Evolutionary conservation across 2,329 filamentous ascomycete species (phyloP), one percentile per base, ranked within the genome.

Genomic region (Pyrenochaeta sp.): DNA sequence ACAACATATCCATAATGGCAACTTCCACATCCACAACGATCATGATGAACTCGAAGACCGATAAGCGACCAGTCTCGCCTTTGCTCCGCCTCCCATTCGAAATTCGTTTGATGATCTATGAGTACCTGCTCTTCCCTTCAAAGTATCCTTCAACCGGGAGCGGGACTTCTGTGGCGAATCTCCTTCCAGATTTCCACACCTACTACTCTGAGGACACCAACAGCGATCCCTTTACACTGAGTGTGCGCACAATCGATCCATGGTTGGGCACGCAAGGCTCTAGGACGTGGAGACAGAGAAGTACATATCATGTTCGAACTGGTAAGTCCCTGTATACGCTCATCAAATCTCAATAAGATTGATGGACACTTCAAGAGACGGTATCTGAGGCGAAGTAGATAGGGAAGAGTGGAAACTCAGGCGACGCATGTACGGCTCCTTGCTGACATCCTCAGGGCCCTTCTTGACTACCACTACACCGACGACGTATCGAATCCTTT

Each of bases 401-500:
- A 37, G 7, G 14, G 36, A 39, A 39, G 36, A 39, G 14, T 23
- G 10, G 43, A 46, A 29, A 9, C 30, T 27, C 14, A n/a, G 33
- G 39, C 29, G 40, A 30, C 37, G 18, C 20, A 48, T 50, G 37
- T 21, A 23, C 11, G 46, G 36, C 49, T 51, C 37, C 27, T 51
- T 58, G 40, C 67, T 64, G 57, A 67, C 56, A n/a, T 33, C 20
- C 33, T 49, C 44, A 68, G 77, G 77, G 39, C 76, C 76, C 37
- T 79, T 81, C 57, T 71, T 78, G 33, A 75, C 75, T 45, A 77
- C 74, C 18, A 78, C 77, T 49, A 74, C 76, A 45, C 64, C 81
- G 48, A 87, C 86, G 7, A 87, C 86, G 4, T 88, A 88, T 71
- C 75, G 77, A 44, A 75, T 83, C 40, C 71, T 78, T 39, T 77